Evolutionary conservation across 2,329 filamentous ascomycete species (phyloP), one percentile per base, ranked within the genome.

Genomic region (Fusarium humuli): DNA sequence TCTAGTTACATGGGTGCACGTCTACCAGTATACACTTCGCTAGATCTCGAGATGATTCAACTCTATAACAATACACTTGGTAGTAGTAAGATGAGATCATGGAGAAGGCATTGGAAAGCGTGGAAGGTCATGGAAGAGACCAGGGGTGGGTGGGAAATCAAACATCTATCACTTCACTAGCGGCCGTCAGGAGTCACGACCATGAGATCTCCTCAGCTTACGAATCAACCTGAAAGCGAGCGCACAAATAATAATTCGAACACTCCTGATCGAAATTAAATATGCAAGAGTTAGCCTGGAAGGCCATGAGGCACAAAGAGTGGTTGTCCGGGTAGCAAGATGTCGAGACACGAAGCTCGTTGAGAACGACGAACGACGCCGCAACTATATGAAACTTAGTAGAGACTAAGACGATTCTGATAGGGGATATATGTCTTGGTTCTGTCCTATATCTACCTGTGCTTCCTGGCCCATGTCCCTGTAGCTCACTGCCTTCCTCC

Each of bases 191-290:
- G 52, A 55, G 29, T 50, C 47, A 50, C 22, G n/a, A 67, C 37
- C 40, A 25, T 30, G 48, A 37, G 34, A 37, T 67, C 34, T 23
- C 45, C 25, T 22, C n/a, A 27, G 7, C 16, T 23, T 32, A 22
- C 50, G 47, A 37, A 50, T 41, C n/a, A 45, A 42, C 47, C 56
- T 18, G 25, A 58, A 18, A 23, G 6, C 20, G 16, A 48, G 23
- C 63, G 18, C 68, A 70, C 67, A 69, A 57, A 52, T 32, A 42
- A 18, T 16, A 57, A 71, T 69, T 65, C 22, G 6, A 53, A n/a
- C 29, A 13, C 23, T 23, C 10, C 9, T 14, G 5, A 40, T 59
- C 7, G 40, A 69, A 71, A 71, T 45, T 14, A 2, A 11, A 18
- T 12, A 65, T 41, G 63, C 55, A 56, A 11, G 22, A 48, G 27